Conservation (phyloP, 2,329 filamentous ascomycete genomes). For the Camptophora hylomeconis region DNA sequence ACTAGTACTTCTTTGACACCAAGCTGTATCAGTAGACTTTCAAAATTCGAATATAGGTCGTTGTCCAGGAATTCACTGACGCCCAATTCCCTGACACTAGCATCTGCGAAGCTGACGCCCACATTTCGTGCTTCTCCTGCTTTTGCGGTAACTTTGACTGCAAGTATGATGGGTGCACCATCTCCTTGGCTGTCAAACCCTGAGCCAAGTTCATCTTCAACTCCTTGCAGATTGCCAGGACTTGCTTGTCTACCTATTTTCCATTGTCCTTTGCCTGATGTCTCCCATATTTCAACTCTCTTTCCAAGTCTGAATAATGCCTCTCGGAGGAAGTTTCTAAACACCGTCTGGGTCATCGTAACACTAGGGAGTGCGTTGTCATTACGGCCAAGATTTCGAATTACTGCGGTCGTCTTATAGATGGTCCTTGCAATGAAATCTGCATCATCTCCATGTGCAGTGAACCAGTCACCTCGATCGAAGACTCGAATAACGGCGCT, state of each 20-base stretch:
- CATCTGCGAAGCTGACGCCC: conserved; percentile 95
- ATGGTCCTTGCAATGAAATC: conserved; percentile 48
- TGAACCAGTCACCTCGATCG: conserved; percentile 90
- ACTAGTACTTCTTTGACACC: conserved; percentile 89
- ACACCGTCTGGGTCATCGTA: conserved; percentile 89
- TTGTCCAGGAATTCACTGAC: conserved; percentile 99
- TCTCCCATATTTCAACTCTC: conserved; percentile 81
- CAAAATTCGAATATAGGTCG: conserved; percentile 94
- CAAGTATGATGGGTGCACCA: conserved; percentile 79
- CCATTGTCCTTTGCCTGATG: conserved; percentile 65
- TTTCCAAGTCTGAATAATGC: conserved; percentile 85
- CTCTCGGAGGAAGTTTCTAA: conserved; percentile 88
- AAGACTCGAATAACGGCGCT: conserved; percentile 68
- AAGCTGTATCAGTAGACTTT: conserved; percentile 88
- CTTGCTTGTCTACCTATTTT: conserved; percentile 84
- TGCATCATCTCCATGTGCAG: conserved; percentile 40
- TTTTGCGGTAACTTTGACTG: conserved; percentile 85
- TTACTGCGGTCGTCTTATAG: conserved; percentile 94
- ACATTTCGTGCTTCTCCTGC: conserved; percentile 73
- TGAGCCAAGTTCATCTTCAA: conserved; percentile 82
- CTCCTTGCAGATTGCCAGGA: conserved; percentile 88
- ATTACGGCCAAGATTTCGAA: conserved; percentile 75
- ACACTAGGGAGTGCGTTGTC: conserved; percentile 83
- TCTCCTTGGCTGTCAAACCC: conserved; percentile 39
- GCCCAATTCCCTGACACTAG: conserved; percentile 85